Base-by-base conservation (phyloP, 768 basidiomycete species). In the Sporobolomyces phaffii region DNA sequence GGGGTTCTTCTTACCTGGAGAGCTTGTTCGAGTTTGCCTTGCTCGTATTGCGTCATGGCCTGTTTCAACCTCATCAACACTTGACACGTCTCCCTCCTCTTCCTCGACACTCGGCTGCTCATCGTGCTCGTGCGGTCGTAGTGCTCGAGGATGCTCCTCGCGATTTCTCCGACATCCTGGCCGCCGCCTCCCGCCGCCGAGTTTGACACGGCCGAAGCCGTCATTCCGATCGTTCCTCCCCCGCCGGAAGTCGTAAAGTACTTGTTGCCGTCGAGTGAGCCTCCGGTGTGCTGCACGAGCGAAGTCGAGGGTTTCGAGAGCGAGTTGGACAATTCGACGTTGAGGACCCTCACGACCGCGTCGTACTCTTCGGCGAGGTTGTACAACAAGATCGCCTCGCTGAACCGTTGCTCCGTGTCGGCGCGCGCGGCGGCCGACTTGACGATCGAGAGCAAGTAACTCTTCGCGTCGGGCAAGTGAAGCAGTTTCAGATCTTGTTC, bases 361-460 rank as follows among this genome's bases (percentile, higher is more conserved):
- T 83, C 79, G 76, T 92, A 91, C 69, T 93, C 89, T 38, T 90
- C 89, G 1, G 93, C 93, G 41, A 97, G 85, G 78, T 97, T 93
- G 80, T 91, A 97, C 48, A 99, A 80, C 76, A 92, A 91, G 80
- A 98, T 91, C 4, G 92, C 91, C 76, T 97, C 91, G 2, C 87
- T 82, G 43, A 89, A 76, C 36, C 89, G 87, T 74, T 90, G 86
- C 74, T 91, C 91, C 60, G 87, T 83, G 74, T 90, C 86, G 2
- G 88, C 87, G 69, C 89, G 83, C 34, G 83, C 83, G 0, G 94
- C 94, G 0, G 93, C 90, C 9, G 84, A 84, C 65, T 87, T 80
- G 54, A 97, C 87, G 62, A 99, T 89, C 28, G 88, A 82, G 29
- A 86, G 85, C 64, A 91, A 86, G 80, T 88, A 92, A 53, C 87